Evolutionary conservation across 331 rosid genomes (phyloP), one percentile per base, ranked within the genome.

Genomic region (Quercus tomentella): DNA sequence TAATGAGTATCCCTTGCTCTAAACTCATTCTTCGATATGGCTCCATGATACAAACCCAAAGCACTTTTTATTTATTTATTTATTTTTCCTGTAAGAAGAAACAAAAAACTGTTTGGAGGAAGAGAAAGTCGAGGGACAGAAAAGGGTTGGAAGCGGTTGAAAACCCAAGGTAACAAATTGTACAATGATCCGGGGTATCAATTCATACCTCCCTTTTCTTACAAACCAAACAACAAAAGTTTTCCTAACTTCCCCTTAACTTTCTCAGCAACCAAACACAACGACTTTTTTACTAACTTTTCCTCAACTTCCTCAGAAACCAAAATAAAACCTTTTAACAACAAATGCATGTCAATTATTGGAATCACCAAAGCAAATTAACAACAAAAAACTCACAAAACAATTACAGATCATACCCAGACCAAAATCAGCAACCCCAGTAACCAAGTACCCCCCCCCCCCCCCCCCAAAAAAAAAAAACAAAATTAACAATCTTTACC

Each of bases 211-310:
- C 63, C 61, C 61, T 81, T 54, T 9, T 5, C 58, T 70, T 74
- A 75, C 70, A 81, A 69, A 41, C 67, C 73, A 80, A 45, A 62
- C 73, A 78, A 28, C 21, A 22, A 77, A 58, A 22, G 6, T 22
- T 60, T 26, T 62, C 37, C 21, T 25, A 62, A 26, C n/a, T 33
- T 20, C 35, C 51, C 67, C 68, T 63, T 16, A 77, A 37, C 22
- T 22, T 35, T 67, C 72, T 67, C 25, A 18, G 52, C 51, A 77
- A 77, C 28, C 20, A 23, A 79, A 69, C 75, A 3, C 7, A 12
- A 12, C 2, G 18, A 60, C 33, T 60, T 22, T 11, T 23, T 60
- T 15, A 23, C 67, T 23, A 3, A 28, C 67, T 21, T 60, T 60
- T 23, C 70, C 75, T 49, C 18, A 76, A 45, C 49, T 15, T 41